Conservation (phyloP, 768 basidiomycete genomes). For the Mycena galopus region DNA sequence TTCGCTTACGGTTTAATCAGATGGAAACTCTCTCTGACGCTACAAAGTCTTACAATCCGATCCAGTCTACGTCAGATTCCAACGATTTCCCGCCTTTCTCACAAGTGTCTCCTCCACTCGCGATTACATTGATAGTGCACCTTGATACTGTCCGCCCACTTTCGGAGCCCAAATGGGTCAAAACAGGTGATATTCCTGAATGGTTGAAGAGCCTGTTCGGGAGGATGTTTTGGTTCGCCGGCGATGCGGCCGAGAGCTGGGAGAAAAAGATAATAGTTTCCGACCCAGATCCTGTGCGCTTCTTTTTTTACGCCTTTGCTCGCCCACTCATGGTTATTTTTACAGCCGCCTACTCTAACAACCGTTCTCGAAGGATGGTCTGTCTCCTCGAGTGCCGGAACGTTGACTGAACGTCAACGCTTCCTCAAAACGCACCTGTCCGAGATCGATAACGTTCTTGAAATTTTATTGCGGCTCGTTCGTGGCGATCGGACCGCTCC, state of each 20-base stretch:
- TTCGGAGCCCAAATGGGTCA: conserved; percentile 97
- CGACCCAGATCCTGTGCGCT: conserved; percentile 94
- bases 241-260: conserved; percentile 91
- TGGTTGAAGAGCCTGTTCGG: conserved; percentile 93
- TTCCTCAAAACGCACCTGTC: conserved; percentile 92
- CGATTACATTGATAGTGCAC: conserved; percentile 77
- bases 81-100: conserved; percentile 79
- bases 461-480: conserved; percentile 92
- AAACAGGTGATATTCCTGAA: conserved; percentile 93
- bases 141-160: conserved; percentile 91
- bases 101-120: conserved; percentile 64
- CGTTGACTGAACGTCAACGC: conserved; percentile 80
- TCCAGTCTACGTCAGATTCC: conserved; percentile 61
- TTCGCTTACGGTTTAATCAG: conserved; percentile 54
- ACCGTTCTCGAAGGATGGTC: conserved; percentile 94
- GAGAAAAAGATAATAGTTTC: conserved; percentile 91
- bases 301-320: not conserved
- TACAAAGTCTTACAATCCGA: conserved; percentile 72
- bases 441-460: conserved; percentile 89
- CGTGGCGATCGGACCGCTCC: conserved; percentile 88
- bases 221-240: conserved; percentile 88
- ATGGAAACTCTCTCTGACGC: conserved; percentile 61
- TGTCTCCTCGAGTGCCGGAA: conserved; percentile 83
- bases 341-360: conserved; percentile 90
- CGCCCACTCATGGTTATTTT: conserved; percentile 20